A percentile compares a stretch with the other conserved stretches of the same genome.
Evolutionary conservation across 108 stramenopile genomes (phyloP).

Genomic region (Nitzschia putrida): DNA sequence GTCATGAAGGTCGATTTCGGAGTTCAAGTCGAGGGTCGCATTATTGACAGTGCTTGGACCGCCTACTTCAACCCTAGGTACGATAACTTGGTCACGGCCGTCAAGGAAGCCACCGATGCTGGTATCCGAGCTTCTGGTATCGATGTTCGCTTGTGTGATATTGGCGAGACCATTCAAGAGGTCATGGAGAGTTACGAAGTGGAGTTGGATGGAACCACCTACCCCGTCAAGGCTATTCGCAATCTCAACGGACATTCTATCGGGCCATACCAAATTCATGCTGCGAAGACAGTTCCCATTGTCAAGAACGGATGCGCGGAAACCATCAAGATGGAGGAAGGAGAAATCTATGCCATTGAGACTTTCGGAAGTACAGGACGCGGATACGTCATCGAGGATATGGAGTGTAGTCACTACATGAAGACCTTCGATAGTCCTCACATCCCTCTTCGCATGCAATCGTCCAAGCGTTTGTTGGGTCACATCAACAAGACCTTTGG

Average conservation of each 20-base stretch:
- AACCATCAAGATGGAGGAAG: slow-evolving; percentile 96
- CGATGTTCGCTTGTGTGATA: slow-evolving; percentile 95
- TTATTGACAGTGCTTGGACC: slow-evolving; percentile 99
- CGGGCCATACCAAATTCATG: slow-evolving; percentile 97
- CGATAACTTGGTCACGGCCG: slow-evolving; percentile 91
- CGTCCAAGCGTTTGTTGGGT: slow-evolving; percentile 85
- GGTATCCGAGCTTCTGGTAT: slow-evolving; percentile 94
- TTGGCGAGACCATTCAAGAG: slow-evolving; percentile 95
- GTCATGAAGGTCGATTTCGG: slow-evolving; percentile 99
- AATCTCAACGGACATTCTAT: slow-evolving; percentile 99
- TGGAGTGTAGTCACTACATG: slow-evolving; percentile 99
- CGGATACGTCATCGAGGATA: slow-evolving; percentile 95
- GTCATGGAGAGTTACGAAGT: slow-evolving; percentile 99
- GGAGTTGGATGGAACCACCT: slow-evolving; percentile 89
- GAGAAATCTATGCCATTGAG: slow-evolving; percentile 98
- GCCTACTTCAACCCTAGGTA: slow-evolving; percentile 93
- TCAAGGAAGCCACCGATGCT: slow-evolving; percentile 92
- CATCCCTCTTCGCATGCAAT: slow-evolving; percentile 91
- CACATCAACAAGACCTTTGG: slow-evolving; percentile 99
- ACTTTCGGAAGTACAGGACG: slow-evolving; percentile 97
- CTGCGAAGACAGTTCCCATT: slow-evolving; percentile 95
- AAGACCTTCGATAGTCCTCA: slow-evolving; percentile 95
- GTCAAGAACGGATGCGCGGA: slow-evolving; percentile 91
- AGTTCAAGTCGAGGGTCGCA: slow-evolving; percentile 97
- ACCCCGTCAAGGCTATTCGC: slow-evolving; percentile 93